phyloP scores from a whole-genome alignment of 805 yeast species.

The Grigorovia transvaalensis region DNA sequence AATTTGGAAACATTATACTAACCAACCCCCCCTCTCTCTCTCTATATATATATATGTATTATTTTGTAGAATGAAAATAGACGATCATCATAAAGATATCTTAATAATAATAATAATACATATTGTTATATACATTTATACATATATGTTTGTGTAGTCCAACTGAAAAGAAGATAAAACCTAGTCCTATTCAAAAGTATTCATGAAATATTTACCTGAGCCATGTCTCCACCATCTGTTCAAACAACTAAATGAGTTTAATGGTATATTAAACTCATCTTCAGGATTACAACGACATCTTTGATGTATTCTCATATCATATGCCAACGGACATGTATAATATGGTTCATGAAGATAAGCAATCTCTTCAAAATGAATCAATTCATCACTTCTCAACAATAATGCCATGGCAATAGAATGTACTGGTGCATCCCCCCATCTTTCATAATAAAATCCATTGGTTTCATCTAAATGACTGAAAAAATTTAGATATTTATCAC shows the following conservation, averaged over 20 bases:
- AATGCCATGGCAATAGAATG: constrained; percentile 64
- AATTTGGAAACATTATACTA: constrained; percentile 41
- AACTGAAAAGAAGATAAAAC: too few species aligned
- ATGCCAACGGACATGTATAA: constrained; percentile 47
- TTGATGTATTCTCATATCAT: constrained; percentile 39
- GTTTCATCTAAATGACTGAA: constrained; percentile 53
- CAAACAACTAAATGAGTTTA: constrained; percentile 48
- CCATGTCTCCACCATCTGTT: constrained; percentile 73
- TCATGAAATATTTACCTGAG: constrained; percentile 32
- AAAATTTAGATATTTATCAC: constrained; percentile 49
- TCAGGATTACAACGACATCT: constrained; percentile 52
- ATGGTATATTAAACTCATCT: constrained; percentile 35
- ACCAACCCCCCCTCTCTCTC: not conserved
- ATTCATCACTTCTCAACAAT: constrained; percentile 45
- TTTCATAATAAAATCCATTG: constrained; percentile 76
- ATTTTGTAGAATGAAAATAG: too few species aligned
- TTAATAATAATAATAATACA: not conserved
- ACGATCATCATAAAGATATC: too few species aligned
- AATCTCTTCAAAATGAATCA: constrained; percentile 71
- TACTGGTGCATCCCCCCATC: constrained; percentile 97
- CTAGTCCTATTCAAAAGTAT: not conserved
- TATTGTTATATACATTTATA: too few species aligned
- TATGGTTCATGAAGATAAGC: constrained; percentile 75
- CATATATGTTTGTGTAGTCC: too few species aligned
- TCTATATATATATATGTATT: not conserved